A percentile compares a stretch with the other conserved stretches of the same genome.
Conservation (phyloP, 208 protist species). For the Wallacemonas sp. region DNA sequence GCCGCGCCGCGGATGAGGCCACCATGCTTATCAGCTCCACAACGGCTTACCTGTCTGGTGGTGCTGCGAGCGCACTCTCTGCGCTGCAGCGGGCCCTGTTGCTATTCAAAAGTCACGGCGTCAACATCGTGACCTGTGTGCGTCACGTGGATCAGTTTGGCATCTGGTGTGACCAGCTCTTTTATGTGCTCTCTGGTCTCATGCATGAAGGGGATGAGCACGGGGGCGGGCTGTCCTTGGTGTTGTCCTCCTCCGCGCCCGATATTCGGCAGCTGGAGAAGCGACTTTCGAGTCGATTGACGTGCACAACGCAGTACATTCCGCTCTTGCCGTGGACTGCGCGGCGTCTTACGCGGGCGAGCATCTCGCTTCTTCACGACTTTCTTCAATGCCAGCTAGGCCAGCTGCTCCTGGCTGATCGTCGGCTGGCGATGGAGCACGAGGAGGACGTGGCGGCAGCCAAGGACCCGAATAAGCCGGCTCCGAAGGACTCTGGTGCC, state of each 20-base stretch:
- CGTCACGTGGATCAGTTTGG: conserved; percentile 76
- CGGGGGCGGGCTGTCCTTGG: conserved; percentile 61
- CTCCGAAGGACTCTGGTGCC: not conserved
- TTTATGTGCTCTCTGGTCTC: conserved; percentile 85
- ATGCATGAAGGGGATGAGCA: conserved; percentile 75
- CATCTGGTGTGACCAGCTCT: conserved; percentile 78
- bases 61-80: conserved; percentile 67
- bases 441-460: conserved; percentile 9
- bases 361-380: conserved; percentile 38
- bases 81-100: conserved; percentile 74
- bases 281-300: conserved; percentile 79
- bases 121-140: conserved; percentile 74
- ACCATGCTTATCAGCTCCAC: conserved; percentile 55
- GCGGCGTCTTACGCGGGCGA: conserved; percentile 45
- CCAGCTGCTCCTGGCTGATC: conserved; percentile 12
- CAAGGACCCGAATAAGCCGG: not conserved
- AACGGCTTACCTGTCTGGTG: conserved; percentile 49
- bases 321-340: conserved; percentile 73
- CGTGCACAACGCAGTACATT: conserved; percentile 75
- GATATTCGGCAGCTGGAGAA: conserved; percentile 83
- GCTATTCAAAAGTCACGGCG: conserved; percentile 57
- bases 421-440: conserved; percentile 2
- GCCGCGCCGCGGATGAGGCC: conserved; percentile 2
- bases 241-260: conserved; percentile 66
- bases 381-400: conserved; percentile 14